Conservation (phyloP, 345 rosid species). For the Tarenaya hassleriana region DNA sequence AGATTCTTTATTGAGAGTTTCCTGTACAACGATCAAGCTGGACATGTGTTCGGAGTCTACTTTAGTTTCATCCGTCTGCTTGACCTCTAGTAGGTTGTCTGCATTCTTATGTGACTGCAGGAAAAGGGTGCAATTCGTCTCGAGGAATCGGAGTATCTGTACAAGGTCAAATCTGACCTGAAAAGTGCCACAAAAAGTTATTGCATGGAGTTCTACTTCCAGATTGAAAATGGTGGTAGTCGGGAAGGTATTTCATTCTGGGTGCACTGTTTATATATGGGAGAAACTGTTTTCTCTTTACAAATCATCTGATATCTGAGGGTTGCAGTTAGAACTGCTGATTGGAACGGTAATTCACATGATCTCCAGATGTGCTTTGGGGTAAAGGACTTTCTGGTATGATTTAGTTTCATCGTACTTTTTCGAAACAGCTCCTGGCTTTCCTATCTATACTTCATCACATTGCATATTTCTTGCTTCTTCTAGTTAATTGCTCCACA, state of each 20-base stretch:
- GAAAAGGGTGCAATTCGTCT: constrained; percentile 71
- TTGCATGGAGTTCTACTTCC: constrained; percentile 80
- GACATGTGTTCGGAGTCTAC: constrained; percentile 1
- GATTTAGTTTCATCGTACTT: constrained; percentile 14
- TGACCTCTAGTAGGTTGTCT: constrained; percentile 16
- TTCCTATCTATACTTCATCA: constrained; percentile 7
- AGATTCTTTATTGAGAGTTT: background rate
- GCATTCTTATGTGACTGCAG: constrained; percentile 36
- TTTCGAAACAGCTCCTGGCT: background rate
- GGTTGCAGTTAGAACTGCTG: constrained; percentile 52
- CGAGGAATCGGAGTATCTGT: constrained; percentile 46
- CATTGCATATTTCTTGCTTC: constrained; percentile 18
- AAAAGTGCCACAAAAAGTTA: constrained; percentile 67
- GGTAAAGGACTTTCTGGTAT: constrained; percentile 85
- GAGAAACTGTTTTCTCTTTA: constrained; percentile 24
- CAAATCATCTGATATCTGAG: constrained; percentile 28
- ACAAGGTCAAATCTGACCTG: constrained; percentile 61
- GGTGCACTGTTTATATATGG: constrained; percentile 7
- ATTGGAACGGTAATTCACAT: constrained; percentile 59
- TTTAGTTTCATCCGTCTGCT: constrained; percentile 18
- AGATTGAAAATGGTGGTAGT: constrained; percentile 39
- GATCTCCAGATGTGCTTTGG: constrained; percentile 96
- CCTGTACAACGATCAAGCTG: background rate
- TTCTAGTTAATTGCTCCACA: constrained; percentile 83
- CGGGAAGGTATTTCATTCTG: constrained; percentile 23